Percentiles rank a stretch among this genome's conserved stretches.
phyloP scores from a whole-genome alignment of 2,329 filamentous ascomycete genomes.

The Biscogniauxia mediterranea region DNA sequence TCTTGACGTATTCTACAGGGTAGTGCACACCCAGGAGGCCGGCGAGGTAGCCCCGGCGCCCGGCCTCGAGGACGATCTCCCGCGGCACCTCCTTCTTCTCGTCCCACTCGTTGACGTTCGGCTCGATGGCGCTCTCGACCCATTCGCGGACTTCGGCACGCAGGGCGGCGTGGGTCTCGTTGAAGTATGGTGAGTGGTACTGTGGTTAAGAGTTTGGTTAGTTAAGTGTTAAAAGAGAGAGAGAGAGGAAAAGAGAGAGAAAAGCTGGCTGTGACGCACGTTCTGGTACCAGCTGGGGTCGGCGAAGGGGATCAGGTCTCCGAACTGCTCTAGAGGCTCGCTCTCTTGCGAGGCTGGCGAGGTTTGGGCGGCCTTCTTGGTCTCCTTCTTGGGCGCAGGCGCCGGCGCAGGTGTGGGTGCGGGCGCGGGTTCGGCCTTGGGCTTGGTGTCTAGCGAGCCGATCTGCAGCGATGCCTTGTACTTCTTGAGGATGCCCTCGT shows the following conservation, averaged over 20 bases:
- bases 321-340: conserved; percentile 80
- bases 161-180: conserved; percentile 87
- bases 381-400: conserved; percentile 37
- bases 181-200: conserved; percentile 97
- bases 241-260: background rate
- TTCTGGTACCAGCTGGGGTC: conserved; percentile 95
- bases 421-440: conserved; percentile 54
- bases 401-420: conserved; percentile 46
- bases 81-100: conserved; percentile 88
- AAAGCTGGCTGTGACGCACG: conserved; percentile 53
- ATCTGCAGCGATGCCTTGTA: conserved; percentile 75
- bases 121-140: conserved; percentile 87
- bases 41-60: conserved; percentile 87
- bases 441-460: conserved; percentile 86
- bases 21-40: conserved; percentile 84
- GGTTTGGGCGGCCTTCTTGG: conserved; percentile 36
- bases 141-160: conserved; percentile 89
- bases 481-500: conserved; percentile 84
- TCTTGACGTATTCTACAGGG: conserved; percentile 70
- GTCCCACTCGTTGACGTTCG: conserved; percentile 93
- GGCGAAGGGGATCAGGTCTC: conserved; percentile 83
- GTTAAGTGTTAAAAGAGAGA: conserved; percentile 1
- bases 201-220: conserved; percentile 35
- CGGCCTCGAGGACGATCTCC: conserved; percentile 93
- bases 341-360: conserved; percentile 41